Evolutionary conservation across 2,329 filamentous ascomycete species (phyloP), one percentile per base, ranked within the genome.

Genomic region (Pestalotiopsis sp.): DNA sequence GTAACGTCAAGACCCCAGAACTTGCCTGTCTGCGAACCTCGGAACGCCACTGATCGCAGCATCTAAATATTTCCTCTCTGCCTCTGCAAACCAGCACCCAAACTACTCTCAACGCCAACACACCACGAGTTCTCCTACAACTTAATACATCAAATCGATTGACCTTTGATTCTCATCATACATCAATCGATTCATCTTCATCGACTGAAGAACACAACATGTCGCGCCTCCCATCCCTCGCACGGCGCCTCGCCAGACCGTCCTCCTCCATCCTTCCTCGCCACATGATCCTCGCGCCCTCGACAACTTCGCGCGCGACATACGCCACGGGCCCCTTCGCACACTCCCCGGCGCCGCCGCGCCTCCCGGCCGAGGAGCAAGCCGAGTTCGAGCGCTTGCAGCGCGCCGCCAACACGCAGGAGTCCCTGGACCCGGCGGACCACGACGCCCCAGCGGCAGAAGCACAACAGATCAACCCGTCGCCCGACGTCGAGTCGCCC

Each of bases 321-420:
- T 62, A 62, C 27, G 59, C 59, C 12, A 62, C 59, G 5, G 45
- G 23, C 38, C 66, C 66, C 57, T 67, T 67, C 14, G n/a, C 7
- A 14, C n/a, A 38, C 38, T 38, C 12, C 11, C 69, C 69, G 12
- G 23, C 93, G 7, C 96, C 96, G 17, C 95, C 94, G 0, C 92
- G 94, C 63, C 93, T 98, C 12, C 94, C 95, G 6, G 77, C 79
- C 1, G 80, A 77, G 1, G 84, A 91, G 70, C 90, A 93, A 75
- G 79, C 80, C 5, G 91, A 93, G 73, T 93, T 92, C 69, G 81
- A 85, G 60, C 85, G 90, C 1, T 89, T 98, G 4, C 94, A 98
- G 78, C 89, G 89, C 74, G 85, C 81, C 41, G 87, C 87, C 68
- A 78, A 77, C 72, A 79, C 78, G 4, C 76, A 78, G 59, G 71